A percentile compares a stretch with the other conserved stretches of the same genome.
phyloP scores from a whole-genome alignment of 306 rosid genomes.

The Cajanus cajan region DNA sequence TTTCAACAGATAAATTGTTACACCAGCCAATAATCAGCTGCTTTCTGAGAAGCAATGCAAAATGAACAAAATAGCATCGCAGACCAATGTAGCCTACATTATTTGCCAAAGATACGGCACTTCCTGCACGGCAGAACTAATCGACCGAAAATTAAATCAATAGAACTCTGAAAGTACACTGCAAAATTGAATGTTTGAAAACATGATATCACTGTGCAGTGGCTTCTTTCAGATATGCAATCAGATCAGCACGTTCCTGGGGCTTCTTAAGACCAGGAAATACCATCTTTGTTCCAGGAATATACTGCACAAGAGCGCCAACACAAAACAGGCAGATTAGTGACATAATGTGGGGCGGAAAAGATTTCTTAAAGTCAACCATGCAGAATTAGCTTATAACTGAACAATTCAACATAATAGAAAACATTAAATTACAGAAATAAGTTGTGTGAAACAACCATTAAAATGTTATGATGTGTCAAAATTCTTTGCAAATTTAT shows the following conservation, averaged over 20 bases:
- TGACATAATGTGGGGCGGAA: not conserved
- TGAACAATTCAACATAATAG: not conserved
- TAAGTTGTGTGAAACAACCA: too few species aligned
- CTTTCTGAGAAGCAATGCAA: constrained; percentile 38
- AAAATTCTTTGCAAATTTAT: too few species aligned
- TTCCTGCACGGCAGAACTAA: constrained; percentile 39
- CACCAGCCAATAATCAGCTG: constrained; percentile 45
- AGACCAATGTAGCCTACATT: constrained; percentile 48
- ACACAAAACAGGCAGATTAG: constrained; percentile 8
- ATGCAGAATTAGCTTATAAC: not conserved
- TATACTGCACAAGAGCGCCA: constrained; percentile 55
- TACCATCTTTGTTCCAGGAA: constrained; percentile 99
- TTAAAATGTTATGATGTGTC: too few species aligned
- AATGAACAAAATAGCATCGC: constrained; percentile 48
- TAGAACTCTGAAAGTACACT: constrained; percentile 43
- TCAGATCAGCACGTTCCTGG: constrained; percentile 90
- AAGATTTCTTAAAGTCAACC: not conserved
- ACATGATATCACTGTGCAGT: constrained; percentile 49
- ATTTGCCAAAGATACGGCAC: constrained; percentile 49
- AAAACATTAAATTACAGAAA: not conserved
- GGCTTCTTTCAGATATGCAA: constrained; percentile 82
- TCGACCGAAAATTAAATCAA: constrained; percentile 23
- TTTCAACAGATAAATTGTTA: constrained; percentile 27
- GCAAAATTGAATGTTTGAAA: constrained; percentile 16
- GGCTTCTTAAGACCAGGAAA: constrained; percentile 98